Percentiles rank a stretch among this genome's conserved stretches.
These are phyloP conservation scores for Cladophialophora psammophila DNA, from an alignment of 2,329 filamentous ascomycete genomes.

Conservation along the genomic window DNA sequence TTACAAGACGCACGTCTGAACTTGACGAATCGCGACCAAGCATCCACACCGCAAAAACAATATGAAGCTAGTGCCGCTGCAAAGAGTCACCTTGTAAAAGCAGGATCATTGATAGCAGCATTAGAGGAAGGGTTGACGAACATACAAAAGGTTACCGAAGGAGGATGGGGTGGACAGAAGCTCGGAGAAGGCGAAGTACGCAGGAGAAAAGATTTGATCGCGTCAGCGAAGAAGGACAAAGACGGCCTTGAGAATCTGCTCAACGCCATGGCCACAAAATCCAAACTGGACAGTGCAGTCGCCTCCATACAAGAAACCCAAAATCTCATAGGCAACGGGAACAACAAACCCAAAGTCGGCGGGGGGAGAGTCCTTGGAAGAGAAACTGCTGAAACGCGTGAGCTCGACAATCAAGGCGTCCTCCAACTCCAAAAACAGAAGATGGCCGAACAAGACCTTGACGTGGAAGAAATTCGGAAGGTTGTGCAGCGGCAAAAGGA, in stretches of 20 bases:
- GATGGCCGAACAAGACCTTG: conserved; percentile 67
- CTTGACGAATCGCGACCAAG: conserved; percentile 67
- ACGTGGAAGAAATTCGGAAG: conserved; percentile 65
- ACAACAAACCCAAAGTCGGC: conserved; percentile 48
- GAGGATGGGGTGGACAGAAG: conserved; percentile 43
- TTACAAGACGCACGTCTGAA: conserved; percentile 67
- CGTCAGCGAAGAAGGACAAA: conserved; percentile 65
- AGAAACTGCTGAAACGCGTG: conserved; percentile 68
- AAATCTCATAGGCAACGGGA: conserved; percentile 45
- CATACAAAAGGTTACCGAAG: conserved; percentile 42
- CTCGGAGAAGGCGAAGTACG: conserved; percentile 69
- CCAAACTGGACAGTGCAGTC: conserved; percentile 53
- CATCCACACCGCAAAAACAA: conserved; percentile 64
- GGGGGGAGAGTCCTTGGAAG: conserved; percentile 59
- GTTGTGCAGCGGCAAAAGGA: conserved; percentile 67
- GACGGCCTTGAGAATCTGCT: conserved; percentile 68
- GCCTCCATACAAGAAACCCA: conserved; percentile 57
- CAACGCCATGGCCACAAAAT: conserved; percentile 64
- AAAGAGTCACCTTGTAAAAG: conserved; percentile 66
- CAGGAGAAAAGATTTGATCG: conserved; percentile 64
- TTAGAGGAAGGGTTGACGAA: conserved; percentile 64
- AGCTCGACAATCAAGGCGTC: conserved; percentile 70
- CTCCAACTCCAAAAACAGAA: conserved; percentile 68
- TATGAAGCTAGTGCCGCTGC: conserved; percentile 69
- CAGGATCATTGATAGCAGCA: conserved; percentile 61